Evolutionary conservation across 257 asterid genomes (phyloP), one percentile per base, ranked within the genome.

Genomic region (Oldenlandia corymbosa): DNA sequence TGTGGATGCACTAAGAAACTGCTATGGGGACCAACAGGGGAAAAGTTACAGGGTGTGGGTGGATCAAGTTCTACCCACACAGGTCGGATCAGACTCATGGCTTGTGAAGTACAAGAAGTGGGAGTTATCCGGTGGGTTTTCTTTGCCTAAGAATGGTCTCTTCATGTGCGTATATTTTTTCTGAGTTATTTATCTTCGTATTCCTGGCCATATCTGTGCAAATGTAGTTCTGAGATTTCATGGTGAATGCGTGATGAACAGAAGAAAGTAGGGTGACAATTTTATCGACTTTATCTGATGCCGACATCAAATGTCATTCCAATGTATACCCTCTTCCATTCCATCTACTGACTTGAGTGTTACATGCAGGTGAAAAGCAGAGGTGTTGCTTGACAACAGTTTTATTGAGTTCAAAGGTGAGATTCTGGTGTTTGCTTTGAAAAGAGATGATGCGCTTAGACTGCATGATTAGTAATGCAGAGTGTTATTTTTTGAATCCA

Each of bases 71-170:
- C 63, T 90, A 36, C 80, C 95, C 43, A 56, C 41, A 60, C 82
- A 84, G 80, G 73, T 81, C 63, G 91, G 87, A 73, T 83, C 86
- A 10, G 90, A 83, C 65, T 75, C 85, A 0, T 93, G 99, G 97
- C 75, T 87, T 37, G 97, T 87, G 68, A 84, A 73, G 64, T 90
- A 85, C 78, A 93, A 87, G 94, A 93, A 83, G 64, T 93, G 94
- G 87, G 97, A 90, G 75, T 88, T 79, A 77, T 75, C 82, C 68
- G 97, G 99, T 89, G 66, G 76, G 83, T 56, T 18, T 28, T 65
- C 39, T 28, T n/a, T 24, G 58, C 23, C 79, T 64, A 21, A 17
- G 58, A 39, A 49, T 24, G 11, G 13, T 46, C 49, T 71, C 56
- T n/a, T 62, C 23, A 39, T 41, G 20, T 50, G 43, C 67, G 37